Evolutionary conservation across 2,329 filamentous ascomycete species (phyloP).

Genomic region (Blastomyces parvus): DNA sequence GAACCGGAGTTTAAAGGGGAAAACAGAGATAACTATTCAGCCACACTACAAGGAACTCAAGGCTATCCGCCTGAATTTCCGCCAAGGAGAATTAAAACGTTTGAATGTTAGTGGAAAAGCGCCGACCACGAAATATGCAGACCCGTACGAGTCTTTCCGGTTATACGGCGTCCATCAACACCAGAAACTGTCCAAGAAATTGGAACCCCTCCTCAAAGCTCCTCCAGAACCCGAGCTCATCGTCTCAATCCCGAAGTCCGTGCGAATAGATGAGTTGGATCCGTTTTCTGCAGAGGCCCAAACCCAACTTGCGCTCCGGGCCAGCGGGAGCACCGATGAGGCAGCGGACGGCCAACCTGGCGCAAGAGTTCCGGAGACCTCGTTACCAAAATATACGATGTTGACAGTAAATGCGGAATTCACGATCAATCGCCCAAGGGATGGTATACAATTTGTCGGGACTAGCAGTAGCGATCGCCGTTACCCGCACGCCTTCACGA

Average conservation of each 20-base stretch:
- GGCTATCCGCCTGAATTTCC: constrained; percentile 50
- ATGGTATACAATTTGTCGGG: constrained; percentile 87
- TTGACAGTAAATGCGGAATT: constrained; percentile 66
- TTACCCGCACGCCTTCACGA: constrained; percentile 87
- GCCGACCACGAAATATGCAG: constrained; percentile 30
- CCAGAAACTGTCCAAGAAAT: constrained; percentile 60
- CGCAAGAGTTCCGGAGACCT: constrained; percentile 29
- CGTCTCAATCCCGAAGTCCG: constrained; percentile 50
- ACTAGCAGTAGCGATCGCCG: constrained; percentile 67
- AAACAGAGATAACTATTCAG: constrained; percentile 70
- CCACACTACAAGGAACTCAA: constrained; percentile 48
- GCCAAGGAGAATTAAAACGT: constrained; percentile 50
- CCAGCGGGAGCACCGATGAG: constrained; percentile 28
- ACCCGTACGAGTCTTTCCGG: constrained; percentile 41
- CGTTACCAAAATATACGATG: constrained; percentile 46
- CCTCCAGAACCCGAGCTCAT: constrained; percentile 48
- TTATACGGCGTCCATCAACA: constrained; percentile 59
- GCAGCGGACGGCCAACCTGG: constrained; percentile 30
- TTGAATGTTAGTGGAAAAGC: constrained; percentile 40
- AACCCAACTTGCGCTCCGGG: constrained; percentile 36
- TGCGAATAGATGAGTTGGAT: constrained; percentile 54
- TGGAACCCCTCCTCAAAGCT: constrained; percentile 49
- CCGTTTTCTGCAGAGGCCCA: constrained; percentile 43
- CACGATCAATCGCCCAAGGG: constrained; percentile 61
- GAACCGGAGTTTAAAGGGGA: constrained; percentile 63